Percentiles rank a stretch among this genome's conserved stretches.
These are phyloP conservation scores for Colletotrichum aenigma DNA, from an alignment of 2,329 filamentous ascomycete species.

Conservation along the genomic window DNA sequence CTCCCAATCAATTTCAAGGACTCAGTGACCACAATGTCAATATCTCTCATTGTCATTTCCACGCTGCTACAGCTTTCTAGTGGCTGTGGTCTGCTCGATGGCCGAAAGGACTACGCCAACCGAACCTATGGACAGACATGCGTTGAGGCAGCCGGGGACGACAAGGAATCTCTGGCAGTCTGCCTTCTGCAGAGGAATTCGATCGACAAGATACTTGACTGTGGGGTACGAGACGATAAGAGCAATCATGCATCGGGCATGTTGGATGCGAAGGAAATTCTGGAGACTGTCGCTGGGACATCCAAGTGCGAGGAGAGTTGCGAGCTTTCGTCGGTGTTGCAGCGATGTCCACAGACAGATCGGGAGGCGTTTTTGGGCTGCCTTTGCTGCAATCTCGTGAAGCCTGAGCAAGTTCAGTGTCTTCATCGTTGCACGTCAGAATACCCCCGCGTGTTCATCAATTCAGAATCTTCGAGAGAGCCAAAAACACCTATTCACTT, in stretches of 20 bases:
- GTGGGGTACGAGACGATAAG: accelerated
- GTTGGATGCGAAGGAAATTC: neutral
- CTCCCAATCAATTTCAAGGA: neutral
- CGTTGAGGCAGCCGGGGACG: neutral
- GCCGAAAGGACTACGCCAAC: neutral
- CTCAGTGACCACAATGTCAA: neutral
- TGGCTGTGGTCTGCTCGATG: accelerated
- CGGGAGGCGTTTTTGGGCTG: neutral
- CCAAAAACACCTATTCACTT: neutral
- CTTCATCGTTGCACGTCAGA: neutral
- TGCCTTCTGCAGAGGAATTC: neutral
- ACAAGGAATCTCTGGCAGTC: neutral
- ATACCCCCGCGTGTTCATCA: neutral
- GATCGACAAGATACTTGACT: neutral
- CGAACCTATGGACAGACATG: neutral
- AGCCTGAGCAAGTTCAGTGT: neutral
- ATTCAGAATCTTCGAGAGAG: neutral
- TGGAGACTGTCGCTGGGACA: neutral
- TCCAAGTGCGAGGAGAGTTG: neutral
- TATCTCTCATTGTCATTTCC: neutral
- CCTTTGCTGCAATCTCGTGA: neutral
- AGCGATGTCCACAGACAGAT: neutral
- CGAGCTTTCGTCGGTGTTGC: neutral
- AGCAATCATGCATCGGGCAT: neutral
- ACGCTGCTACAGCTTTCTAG: neutral